Conservation (phyloP, 306 rosid species). For the Lotus japonicus region DNA sequence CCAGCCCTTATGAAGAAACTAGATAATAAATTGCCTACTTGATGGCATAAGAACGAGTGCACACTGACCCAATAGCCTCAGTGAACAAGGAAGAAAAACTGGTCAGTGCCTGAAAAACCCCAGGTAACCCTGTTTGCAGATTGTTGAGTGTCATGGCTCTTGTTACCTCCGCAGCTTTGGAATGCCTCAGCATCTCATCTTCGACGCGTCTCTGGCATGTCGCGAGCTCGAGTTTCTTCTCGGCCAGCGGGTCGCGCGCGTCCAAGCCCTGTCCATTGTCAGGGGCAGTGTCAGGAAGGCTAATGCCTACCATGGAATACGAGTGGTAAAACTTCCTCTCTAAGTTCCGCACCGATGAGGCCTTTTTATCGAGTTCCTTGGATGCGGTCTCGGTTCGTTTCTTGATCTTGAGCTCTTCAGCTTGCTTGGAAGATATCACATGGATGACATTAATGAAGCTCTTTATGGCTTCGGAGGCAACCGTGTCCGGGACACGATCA, state of each 20-base stretch:
- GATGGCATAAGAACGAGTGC: constrained; percentile 75
- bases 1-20: constrained; percentile 41
- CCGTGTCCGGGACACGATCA: constrained; percentile 94
- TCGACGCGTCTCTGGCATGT: constrained; percentile 85
- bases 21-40: constrained; percentile 39
- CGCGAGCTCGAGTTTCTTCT: constrained; percentile 77
- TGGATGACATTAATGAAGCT: constrained; percentile 86
- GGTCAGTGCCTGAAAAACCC: constrained; percentile 88
- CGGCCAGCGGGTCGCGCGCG: constrained; percentile 86
- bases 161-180: constrained; percentile 83
- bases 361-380: constrained; percentile 84
- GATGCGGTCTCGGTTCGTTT: constrained; percentile 79
- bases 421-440: constrained; percentile 66
- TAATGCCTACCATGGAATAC: constrained; percentile 93
- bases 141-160: constrained; percentile 92
- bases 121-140: constrained; percentile 96
- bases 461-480: constrained; percentile 94
- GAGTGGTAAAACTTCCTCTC: constrained; percentile 91
- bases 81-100: constrained; percentile 82
- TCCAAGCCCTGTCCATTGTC: constrained; percentile 68
- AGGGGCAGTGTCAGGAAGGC: constrained; percentile 69
- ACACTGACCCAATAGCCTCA: constrained; percentile 75
- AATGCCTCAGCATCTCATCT: constrained; percentile 84
- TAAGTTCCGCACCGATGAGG: constrained; percentile 63
- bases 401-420: constrained; percentile 73